Evolutionary conservation across 768 basidiomycete species (phyloP).

Genomic region (Guyanaporus albipodus): DNA sequence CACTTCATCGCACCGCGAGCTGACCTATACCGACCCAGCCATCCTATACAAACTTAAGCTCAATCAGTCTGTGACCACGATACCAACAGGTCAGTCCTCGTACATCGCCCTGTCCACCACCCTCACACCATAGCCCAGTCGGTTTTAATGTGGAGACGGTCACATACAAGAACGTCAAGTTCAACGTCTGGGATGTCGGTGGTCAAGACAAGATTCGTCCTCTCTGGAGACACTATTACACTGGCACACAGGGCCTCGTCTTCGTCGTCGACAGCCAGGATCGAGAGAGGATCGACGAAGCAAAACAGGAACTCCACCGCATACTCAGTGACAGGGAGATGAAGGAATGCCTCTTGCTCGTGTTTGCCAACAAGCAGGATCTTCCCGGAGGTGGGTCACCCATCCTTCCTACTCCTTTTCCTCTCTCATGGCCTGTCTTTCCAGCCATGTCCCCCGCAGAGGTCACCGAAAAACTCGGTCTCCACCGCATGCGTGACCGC

Average conservation of each 20-base stretch:
- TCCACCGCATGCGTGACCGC: conserved; percentile 94
- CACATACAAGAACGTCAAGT: conserved; percentile 97
- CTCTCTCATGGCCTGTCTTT: conserved; percentile 4
- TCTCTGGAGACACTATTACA: conserved; percentile 98
- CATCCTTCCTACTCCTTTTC: background rate
- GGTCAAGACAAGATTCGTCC: conserved; percentile 99
- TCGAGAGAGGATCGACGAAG: conserved; percentile 92
- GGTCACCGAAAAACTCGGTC: conserved; percentile 93
- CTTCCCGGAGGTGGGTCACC: conserved; percentile 78
- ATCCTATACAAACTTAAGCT: conserved; percentile 99
- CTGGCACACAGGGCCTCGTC: conserved; percentile 96
- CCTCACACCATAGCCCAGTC: conserved; percentile 44
- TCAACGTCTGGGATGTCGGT: conserved; percentile 95
- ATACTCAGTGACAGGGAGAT: conserved; percentile 97
- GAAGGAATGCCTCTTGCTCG: conserved; percentile 94
- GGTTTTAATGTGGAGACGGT: conserved; percentile 99
- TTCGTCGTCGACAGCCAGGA: conserved; percentile 98
- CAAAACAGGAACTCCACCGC: conserved; percentile 90
- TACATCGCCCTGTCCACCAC: background rate
- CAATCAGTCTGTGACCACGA: conserved; percentile 98
- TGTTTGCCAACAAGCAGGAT: conserved; percentile 99
- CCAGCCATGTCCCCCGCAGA: conserved; percentile 97
- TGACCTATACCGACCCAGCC: conserved; percentile 47
- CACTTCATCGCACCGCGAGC: background rate
- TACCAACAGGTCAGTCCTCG: conserved; percentile 75